Conservation (phyloP, 257 asterid species). For the Ilex asprella region DNA sequence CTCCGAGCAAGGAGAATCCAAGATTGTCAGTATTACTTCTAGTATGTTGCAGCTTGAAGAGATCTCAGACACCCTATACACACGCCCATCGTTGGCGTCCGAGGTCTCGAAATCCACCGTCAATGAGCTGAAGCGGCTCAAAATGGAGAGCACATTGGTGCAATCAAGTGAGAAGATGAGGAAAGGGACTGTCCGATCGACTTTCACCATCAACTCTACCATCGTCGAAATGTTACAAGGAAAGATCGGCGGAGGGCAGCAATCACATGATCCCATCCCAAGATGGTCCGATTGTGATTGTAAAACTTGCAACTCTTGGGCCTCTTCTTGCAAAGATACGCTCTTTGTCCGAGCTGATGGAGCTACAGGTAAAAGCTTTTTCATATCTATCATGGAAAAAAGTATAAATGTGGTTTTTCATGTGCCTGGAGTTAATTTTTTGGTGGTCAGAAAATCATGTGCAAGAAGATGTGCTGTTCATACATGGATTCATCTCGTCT, state of each 20-base stretch:
- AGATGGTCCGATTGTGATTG: conserved; percentile 98
- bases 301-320: conserved; percentile 63
- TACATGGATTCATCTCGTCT: conserved; percentile 89
- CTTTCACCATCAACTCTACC: conserved; percentile 51
- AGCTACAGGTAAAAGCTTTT: conserved; percentile 40
- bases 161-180: conserved; percentile 12
- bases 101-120: conserved; percentile 48
- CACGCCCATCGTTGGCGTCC: conserved; percentile 51
- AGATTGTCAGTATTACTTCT: conserved; percentile 48
- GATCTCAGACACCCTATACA: conserved; percentile 81
- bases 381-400: not conserved
- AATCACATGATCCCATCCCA: conserved; percentile 22
- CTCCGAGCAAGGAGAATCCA: conserved; percentile 66
- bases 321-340: conserved; percentile 42
- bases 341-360: conserved; percentile 71
- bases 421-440: not conserved
- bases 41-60: conserved; percentile 67
- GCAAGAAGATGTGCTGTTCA: conserved; percentile 63
- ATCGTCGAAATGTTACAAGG: conserved; percentile 74
- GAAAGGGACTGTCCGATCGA: conserved; percentile 25
- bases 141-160: conserved; percentile 11
- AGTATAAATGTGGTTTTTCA: not conserved
- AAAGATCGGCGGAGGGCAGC: conserved; percentile 41
- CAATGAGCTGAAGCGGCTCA: conserved; percentile 31
- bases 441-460: not conserved